phyloP scores from a whole-genome alignment of 306 rosid genomes.

The Carpinus fangiana region DNA sequence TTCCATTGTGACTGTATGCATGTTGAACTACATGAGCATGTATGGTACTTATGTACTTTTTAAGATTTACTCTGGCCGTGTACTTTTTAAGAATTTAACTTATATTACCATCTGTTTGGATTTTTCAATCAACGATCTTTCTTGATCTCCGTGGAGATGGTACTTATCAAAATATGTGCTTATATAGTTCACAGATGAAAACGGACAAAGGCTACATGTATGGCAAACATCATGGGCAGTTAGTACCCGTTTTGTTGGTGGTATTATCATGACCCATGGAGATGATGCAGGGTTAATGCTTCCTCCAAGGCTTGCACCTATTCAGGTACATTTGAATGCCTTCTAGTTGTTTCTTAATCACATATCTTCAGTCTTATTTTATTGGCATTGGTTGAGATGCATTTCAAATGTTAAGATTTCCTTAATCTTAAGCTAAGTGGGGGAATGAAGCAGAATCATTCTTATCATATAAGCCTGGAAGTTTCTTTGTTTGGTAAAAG shows the following conservation, averaged over 20 bases:
- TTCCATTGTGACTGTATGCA: background rate
- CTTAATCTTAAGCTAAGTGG: background rate
- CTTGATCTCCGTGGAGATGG: constrained; percentile 23
- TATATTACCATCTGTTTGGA: background rate
- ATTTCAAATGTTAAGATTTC: background rate
- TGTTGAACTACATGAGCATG: background rate
- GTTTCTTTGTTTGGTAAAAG: background rate
- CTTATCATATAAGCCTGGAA: background rate
- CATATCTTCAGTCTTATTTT: background rate
- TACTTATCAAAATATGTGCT: constrained; percentile 35
- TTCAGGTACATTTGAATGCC: constrained; percentile 58
- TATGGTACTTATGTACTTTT: background rate
- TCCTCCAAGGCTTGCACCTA: constrained; percentile 91
- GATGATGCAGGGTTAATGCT: constrained; percentile 94
- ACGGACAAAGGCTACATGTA: constrained; percentile 74
- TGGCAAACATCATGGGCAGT: constrained; percentile 99
- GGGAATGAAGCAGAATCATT: background rate
- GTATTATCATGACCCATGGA: constrained; percentile 95
- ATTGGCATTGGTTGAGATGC: background rate
- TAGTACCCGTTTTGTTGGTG: constrained; percentile 96
- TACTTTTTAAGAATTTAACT: background rate
- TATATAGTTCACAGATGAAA: constrained; percentile 87
- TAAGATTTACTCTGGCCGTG: background rate
- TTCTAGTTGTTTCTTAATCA: constrained; percentile 1
- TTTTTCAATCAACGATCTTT: background rate